Conservation (phyloP, 2,329 filamentous ascomycete genomes). For the Fusarium sp. region DNA sequence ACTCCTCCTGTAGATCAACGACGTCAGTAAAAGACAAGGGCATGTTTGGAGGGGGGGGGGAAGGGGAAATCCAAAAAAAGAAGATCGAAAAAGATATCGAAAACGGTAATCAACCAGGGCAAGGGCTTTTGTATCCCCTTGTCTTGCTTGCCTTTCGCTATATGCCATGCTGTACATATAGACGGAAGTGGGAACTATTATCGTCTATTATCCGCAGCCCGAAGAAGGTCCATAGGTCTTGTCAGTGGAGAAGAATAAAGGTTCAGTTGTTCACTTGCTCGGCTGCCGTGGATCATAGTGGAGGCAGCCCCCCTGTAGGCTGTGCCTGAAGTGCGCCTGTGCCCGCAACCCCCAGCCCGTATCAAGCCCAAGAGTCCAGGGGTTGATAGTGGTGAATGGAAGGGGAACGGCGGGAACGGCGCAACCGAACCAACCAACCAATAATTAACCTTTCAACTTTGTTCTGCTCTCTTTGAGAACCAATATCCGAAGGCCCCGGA, state of each 20-base stretch:
- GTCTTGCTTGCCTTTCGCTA: background rate
- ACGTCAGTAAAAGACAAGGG: conserved; percentile 34
- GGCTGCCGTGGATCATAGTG: conserved; percentile 32
- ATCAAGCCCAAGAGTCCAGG: conserved; percentile 16
- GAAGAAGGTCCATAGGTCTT: background rate
- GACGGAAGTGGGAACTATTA: background rate
- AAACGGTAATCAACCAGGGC: conserved; percentile 11
- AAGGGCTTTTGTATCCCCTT: conserved; percentile 5
- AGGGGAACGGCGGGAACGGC: conserved; percentile 31
- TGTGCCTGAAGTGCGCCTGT: conserved; percentile 8
- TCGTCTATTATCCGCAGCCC: background rate
- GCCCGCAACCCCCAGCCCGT: conserved; percentile 41
- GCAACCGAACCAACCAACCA: conserved; percentile 19
- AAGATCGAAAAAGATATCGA: conserved; percentile 7
- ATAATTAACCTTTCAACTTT: conserved; percentile 15
- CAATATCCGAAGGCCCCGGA: conserved; percentile 38
- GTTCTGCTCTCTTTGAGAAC: conserved; percentile 29
- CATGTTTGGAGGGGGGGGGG: conserved; percentile 10
- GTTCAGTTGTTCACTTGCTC: conserved; percentile 5
- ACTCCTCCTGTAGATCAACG: conserved; percentile 36
- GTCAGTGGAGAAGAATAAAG: conserved; percentile 13
- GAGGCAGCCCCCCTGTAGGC: conserved; percentile 22
- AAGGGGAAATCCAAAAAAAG: background rate
- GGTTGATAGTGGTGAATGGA: conserved; percentile 4
- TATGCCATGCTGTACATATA: background rate